Evolutionary conservation across 805 yeast species (phyloP).

Genomic region (Candida michaelii): DNA sequence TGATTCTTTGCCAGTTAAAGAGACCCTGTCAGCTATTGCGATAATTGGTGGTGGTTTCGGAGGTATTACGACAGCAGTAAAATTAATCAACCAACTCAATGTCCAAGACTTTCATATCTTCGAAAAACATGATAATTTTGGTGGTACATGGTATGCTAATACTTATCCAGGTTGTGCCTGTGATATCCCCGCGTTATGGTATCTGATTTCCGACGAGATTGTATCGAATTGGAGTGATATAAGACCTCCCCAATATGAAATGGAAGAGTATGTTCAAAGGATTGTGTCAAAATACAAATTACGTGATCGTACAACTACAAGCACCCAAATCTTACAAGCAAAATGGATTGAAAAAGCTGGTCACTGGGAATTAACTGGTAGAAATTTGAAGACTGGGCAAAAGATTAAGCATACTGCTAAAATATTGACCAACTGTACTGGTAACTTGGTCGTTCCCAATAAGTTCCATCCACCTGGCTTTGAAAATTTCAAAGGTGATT

Average conservation of each 20-base stretch:
- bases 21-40: conserved; percentile 29
- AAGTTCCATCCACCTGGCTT: conserved; percentile 31
- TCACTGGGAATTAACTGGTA: conserved; percentile 29
- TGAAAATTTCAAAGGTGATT: conserved; percentile 34
- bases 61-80: conserved; percentile 35
- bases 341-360: conserved; percentile 24
- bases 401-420: conserved; percentile 28
- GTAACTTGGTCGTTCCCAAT: conserved; percentile 39
- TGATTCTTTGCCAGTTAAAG: conserved; percentile 20
- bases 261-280: conserved; percentile 39
- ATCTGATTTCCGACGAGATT: conserved; percentile 33
- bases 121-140: conserved; percentile 39
- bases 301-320: conserved; percentile 21
- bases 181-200: conserved; percentile 45
- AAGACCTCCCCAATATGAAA: conserved; percentile 43
- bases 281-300: conserved; percentile 31
- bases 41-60: conserved; percentile 44
- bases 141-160: conserved; percentile 48
- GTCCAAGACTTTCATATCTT: conserved; percentile 31
- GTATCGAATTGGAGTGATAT: conserved; percentile 36
- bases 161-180: conserved; percentile 47
- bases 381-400: conserved; percentile 31
- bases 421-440: conserved; percentile 27
- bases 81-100: conserved; percentile 24
- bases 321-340: conserved; percentile 21